These are phyloP conservation scores for Yamadazyma atmosphaerica DNA, from an alignment of 1,139 yeast genomes.

Conservation along the genomic window DNA sequence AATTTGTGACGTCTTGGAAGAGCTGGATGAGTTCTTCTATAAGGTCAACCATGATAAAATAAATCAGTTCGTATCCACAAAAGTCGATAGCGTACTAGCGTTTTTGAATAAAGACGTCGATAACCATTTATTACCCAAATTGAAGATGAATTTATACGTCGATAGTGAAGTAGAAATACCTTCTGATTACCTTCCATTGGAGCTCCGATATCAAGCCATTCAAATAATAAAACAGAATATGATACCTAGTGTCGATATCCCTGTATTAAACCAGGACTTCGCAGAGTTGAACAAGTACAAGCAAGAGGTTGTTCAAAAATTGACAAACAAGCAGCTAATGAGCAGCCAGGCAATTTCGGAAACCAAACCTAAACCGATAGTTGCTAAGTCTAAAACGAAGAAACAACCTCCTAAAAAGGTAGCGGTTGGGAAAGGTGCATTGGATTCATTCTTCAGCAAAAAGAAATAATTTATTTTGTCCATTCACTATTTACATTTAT, in stretches of 20 bases:
- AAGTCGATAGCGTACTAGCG: conserved; percentile 20
- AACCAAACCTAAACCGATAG: conserved; percentile 19
- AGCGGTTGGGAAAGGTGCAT: conserved; percentile 58
- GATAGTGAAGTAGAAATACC: conserved; percentile 26
- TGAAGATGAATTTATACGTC: conserved; percentile 37
- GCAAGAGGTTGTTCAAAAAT: conserved; percentile 23
- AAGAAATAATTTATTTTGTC: conserved; percentile 4
- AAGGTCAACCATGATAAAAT: conserved; percentile 39
- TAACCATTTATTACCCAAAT: conserved; percentile 24
- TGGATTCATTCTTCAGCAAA: conserved; percentile 59
- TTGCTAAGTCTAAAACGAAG: conserved; percentile 4
- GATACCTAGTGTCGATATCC: conserved; percentile 4
- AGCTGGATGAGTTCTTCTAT: conserved; percentile 50
- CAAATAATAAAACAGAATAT: conserved; percentile 13
- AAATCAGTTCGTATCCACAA: conserved; percentile 28
- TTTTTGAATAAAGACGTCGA: conserved; percentile 14
- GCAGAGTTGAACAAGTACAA: conserved; percentile 30
- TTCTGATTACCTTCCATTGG: conserved; percentile 24
- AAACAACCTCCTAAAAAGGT: conserved; percentile 33
- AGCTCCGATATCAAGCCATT: conserved; percentile 10
- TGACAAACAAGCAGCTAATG: conserved; percentile 32
- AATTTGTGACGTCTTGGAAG: conserved; percentile 48
- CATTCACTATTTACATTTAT: conserved; percentile 2
- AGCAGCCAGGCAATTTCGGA: conserved; percentile 21
- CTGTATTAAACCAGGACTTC: conserved; percentile 36